Evolutionary conservation across 306 rosid species (phyloP), one percentile per base, ranked within the genome.

Genomic region (Pyrus bretschneideri): DNA sequence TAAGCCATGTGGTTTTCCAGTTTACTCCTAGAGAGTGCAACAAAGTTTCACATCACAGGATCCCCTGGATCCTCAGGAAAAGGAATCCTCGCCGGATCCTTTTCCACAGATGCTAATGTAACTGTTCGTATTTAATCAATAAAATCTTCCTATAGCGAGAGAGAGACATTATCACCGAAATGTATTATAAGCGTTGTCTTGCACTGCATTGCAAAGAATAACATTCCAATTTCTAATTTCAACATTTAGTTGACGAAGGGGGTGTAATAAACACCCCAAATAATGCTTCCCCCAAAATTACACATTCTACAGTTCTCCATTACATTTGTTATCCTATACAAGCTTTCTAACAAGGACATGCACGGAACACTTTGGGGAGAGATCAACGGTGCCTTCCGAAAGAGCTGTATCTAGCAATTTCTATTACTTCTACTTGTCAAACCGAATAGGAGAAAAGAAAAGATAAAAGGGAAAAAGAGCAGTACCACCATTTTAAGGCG

Each of bases 191-290:
- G 73, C 27, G 29, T 79, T 27, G 62, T 42, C 74, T 52, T 72
- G 81, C 73, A 85, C 70, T 78, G 80, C 81, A 85, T 73, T 57
- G 67, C 76, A 90, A 91, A 84, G 92, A 89, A 87, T 85, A 81
- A 64, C 80, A 73, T 55, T 76, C 79, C 79, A 81, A 74, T 76
- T 69, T 78, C 79, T 67, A 57, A 33, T 81, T 69, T 77, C 78
- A 68, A 81, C 78, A 86, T 71, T 49, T 71, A 69, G 85, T 85
- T 81, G 80, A 83, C 77, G 70, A 67, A 69, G 75, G 82, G 88
- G 42, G 9, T 38, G 42, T 74, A 42, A 74, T 67, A 81, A 70
- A 60, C 29, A 58, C 59, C 89, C 87, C 81, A 78, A 89, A 79
- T 73, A 91, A 89, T 83, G 91, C 68, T 77, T 80, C 71, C 83